Base-by-base conservation (phyloP, 495 filamentous ascomycete species). In the Podospora pseudoanserina region DNA sequence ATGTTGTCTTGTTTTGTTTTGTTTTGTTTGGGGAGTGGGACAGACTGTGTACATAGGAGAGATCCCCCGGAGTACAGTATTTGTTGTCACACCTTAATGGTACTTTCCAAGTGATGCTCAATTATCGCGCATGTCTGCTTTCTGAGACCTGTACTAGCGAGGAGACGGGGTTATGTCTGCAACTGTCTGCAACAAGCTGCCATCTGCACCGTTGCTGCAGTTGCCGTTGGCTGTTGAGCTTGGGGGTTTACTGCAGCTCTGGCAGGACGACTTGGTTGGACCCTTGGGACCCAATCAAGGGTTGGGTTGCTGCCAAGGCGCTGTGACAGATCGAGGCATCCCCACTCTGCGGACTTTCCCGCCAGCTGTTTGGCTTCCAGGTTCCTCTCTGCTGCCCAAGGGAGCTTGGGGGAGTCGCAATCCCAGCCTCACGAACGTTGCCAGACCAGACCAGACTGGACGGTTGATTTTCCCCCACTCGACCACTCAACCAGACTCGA, bases 401-500 rank as follows among this genome's bases (percentile, higher is more conserved):
- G 60, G 71, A 70, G 57, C 63, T 60, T 61, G 30, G 53, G 53
- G 60, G 57, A 58, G 67, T 72, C 70, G 68, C 70, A 72, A 72
- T 70, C 72, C 70, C 72, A 72, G 68, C 68, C 72, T 72, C 70
- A 67, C 62, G 63, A 27, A 18, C 26, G 55, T 58, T 58, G 55
- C 55, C 55, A 58, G 55, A 20, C 55, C 18, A 11, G 20, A 15
- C 4, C 30, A 58, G 39, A 49, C 34, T 5, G 5, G 39, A 49
- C 55, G 13, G n/a, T 26, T 58, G n/a, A 58, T 58, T 58, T n/a
- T 58, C 55, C 55, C 55, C 55, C 55, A 58, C 55, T 58, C 55
- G 6, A 7, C 23, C 18, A 23, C 23, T 23, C 23, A 23, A 23
- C 23, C 23, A 23, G 23, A 23, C 23, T 23, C 23, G 3, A 18